Conservation (phyloP, 257 asterid species). For the Nicotiana attenuata region DNA sequence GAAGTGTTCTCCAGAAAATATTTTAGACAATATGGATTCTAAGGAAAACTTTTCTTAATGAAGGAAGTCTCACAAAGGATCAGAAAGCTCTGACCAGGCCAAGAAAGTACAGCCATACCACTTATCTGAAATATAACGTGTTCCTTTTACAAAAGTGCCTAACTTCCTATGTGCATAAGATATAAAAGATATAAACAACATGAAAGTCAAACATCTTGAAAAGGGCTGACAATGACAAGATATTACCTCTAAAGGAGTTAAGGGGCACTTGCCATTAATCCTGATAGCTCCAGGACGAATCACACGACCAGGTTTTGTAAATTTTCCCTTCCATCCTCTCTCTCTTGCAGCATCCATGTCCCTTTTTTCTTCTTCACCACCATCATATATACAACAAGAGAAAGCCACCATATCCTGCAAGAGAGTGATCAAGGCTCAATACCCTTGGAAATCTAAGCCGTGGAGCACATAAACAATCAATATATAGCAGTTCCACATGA, state of each 20-base stretch:
- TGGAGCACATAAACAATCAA: slow-evolving; percentile 11
- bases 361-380: slow-evolving; percentile 69
- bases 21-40: background rate
- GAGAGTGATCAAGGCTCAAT: slow-evolving; percentile 18
- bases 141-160: background rate
- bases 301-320: slow-evolving; percentile 85
- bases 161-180: background rate
- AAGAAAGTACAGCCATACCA: background rate
- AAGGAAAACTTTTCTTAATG: background rate
- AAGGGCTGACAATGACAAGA: slow-evolving; percentile 5
- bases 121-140: background rate
- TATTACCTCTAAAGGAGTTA: slow-evolving; percentile 91
- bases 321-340: slow-evolving; percentile 98
- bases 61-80: background rate
- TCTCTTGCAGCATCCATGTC: slow-evolving; percentile 99
- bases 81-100: background rate
- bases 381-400: slow-evolving; percentile 96
- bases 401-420: slow-evolving; percentile 98
- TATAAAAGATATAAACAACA: background rate
- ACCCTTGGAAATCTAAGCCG: background rate
- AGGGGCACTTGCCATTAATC: slow-evolving; percentile 87
- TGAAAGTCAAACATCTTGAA: background rate
- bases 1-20: background rate
- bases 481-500: slow-evolving; percentile 8
- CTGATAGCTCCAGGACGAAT: slow-evolving; percentile 88